Percentiles rank a stretch among this genome's conserved stretches.
phyloP scores from a whole-genome alignment of 202 grass and related monocot species.

The Bolboschoenoplectus hybrid region DNA sequence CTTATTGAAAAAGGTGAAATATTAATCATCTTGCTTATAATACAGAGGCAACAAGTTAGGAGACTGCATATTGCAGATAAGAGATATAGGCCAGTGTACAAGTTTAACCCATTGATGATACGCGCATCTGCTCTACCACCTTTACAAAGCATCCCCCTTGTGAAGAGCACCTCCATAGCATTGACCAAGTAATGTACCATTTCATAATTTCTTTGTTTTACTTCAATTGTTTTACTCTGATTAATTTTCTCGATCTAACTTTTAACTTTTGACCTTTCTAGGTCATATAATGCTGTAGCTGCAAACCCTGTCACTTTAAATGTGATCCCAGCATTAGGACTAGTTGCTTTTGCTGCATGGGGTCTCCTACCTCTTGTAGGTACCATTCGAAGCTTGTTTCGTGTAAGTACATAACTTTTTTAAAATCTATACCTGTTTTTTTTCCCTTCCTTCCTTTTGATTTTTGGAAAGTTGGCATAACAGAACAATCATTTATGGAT shows the following conservation, averaged over 20 bases:
- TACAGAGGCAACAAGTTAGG: slow-evolving; percentile 62
- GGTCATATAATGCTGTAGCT: slow-evolving; percentile 70
- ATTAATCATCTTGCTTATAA: slow-evolving; percentile 36
- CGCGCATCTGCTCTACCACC: slow-evolving; percentile 64
- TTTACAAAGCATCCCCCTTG: slow-evolving; percentile 62
- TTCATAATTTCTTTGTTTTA: slow-evolving; percentile 38
- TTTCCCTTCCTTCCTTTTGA: not conserved
- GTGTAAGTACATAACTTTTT: slow-evolving; percentile 49
- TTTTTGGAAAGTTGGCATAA: slow-evolving; percentile 2
- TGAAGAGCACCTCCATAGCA: slow-evolving; percentile 62
- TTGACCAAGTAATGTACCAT: slow-evolving; percentile 63
- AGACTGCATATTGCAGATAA: slow-evolving; percentile 48
- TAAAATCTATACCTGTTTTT: not conserved
- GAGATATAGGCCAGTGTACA: slow-evolving; percentile 60
- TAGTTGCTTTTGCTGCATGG: slow-evolving; percentile 84
- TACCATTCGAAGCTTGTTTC: slow-evolving; percentile 76
- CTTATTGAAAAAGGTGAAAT: not conserved
- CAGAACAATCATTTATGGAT: slow-evolving; percentile 41
- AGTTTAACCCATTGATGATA: slow-evolving; percentile 49
- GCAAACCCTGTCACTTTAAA: slow-evolving; percentile 61
- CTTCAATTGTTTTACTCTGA: not conserved
- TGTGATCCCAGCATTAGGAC: slow-evolving; percentile 78
- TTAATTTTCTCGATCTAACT: slow-evolving; percentile 36
- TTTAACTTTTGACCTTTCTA: slow-evolving; percentile 35
- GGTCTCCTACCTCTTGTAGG: slow-evolving; percentile 74